These are phyloP conservation scores for Tolypocladium paradoxum DNA, from an alignment of 2,329 filamentous ascomycete genomes.

Conservation along the genomic window DNA sequence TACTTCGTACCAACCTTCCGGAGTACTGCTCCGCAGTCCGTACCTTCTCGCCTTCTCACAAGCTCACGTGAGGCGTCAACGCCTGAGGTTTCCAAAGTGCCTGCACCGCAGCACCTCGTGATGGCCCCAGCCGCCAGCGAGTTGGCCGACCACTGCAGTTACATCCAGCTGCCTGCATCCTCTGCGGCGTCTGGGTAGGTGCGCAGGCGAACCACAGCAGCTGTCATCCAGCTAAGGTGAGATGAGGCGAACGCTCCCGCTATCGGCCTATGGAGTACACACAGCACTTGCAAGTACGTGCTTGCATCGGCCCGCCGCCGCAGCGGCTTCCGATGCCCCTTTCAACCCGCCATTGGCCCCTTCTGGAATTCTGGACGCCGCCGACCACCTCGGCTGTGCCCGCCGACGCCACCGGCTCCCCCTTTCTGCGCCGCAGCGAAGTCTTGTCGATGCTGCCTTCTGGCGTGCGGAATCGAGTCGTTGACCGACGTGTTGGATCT, in stretches of 20 bases:
- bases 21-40: no score
- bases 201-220: not conserved
- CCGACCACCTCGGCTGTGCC: not conserved
- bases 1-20: no score
- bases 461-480: not conserved
- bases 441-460: not conserved
- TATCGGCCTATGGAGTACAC: not conserved
- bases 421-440: not conserved
- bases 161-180: not conserved
- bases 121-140: not conserved
- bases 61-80: not conserved
- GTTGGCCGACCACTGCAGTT: not conserved
- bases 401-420: not conserved
- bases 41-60: no score
- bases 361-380: not conserved
- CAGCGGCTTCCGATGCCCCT: not conserved
- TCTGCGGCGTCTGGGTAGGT: not conserved
- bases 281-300: not conserved
- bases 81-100: not conserved
- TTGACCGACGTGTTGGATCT: not conserved
- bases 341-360: not conserved
- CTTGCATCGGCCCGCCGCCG: not conserved
- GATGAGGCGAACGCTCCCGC: not conserved
- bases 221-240: not conserved
- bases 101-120: not conserved